phyloP scores from a whole-genome alignment of 345 rosid genomes.

The Conringia planisiliqua region DNA sequence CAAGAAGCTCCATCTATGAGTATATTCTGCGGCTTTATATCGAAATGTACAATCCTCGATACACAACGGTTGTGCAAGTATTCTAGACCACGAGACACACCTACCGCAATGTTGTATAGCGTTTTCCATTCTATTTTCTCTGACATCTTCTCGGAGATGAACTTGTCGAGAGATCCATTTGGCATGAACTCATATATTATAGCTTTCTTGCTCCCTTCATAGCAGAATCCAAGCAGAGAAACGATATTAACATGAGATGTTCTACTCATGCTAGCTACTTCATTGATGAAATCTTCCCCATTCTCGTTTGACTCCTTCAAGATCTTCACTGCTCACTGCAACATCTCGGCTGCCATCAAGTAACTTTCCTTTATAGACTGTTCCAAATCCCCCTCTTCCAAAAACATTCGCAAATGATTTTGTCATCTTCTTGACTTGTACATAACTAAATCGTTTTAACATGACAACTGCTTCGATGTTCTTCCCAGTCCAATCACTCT shows the following conservation, averaged over 20 bases:
- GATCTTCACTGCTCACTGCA: constrained; percentile 40
- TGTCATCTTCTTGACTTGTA: constrained; percentile 38
- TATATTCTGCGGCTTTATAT: constrained; percentile 55
- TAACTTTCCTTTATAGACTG: constrained; percentile 26
- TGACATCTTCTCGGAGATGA: constrained; percentile 8
- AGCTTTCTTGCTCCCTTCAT: constrained; percentile 37
- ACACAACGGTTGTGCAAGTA: constrained; percentile 51
- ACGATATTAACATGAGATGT: constrained; percentile 55
- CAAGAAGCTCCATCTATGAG: constrained; percentile 35
- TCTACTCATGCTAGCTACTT: constrained; percentile 32
- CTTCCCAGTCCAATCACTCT: constrained; percentile 4
- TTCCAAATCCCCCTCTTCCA: constrained; percentile 38
- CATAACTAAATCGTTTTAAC: constrained; percentile 26
- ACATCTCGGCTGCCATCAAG: constrained; percentile 20
- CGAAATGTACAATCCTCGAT: constrained; percentile 49
- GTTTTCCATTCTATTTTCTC: constrained; percentile 24
- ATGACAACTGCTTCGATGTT: constrained; percentile 15
- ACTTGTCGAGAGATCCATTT: constrained; percentile 48
- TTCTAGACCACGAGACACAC: constrained; percentile 49
- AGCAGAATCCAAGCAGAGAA: constrained; percentile 44
- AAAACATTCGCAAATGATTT: constrained; percentile 30
- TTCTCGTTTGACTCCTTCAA: constrained; percentile 20
- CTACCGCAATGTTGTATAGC: constrained; percentile 34
- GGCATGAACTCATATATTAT: constrained; percentile 31
- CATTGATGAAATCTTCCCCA: constrained; percentile 43